Evolutionary conservation across 2,329 filamentous ascomycete genomes (phyloP), one percentile per base, ranked within the genome.

Genomic region (Juglanconis oblonga): DNA sequence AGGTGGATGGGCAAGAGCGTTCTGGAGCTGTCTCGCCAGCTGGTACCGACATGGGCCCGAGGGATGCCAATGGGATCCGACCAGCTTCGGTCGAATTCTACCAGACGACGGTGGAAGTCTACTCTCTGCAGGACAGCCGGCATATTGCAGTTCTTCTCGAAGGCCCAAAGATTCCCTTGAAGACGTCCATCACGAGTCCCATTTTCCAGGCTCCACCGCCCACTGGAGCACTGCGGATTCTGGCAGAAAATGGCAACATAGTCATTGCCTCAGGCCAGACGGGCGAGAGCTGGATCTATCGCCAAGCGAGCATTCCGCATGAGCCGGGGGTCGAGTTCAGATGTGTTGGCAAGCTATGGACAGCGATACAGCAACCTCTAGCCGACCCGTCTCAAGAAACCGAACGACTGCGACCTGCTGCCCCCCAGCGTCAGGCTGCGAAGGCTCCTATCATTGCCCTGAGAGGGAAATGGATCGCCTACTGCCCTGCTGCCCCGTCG

Each of bases 311-410:
- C 9, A 70, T 74, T 57, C 69, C 73, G 1, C 74, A 76, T 51
- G 81, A 82, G 29, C 69, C 73, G 1, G 75, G 75, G 29, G 65
- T 76, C 49, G 70, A 73, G 14, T 88, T 82, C 71, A 78, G 74
- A 42, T 97, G 92, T 68, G 80, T 95, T 58, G 93, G 89, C 24
- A 99, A 99, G 75, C 77, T 96, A 17, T 99, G 95, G 95, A 97
- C 95, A 0, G 88, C 87, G 49, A 79, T 97, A 33, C 91, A 95
- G 69, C 83, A 86, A 65, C 73, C 77, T 17, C 79, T 80, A 61
- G 77, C 77, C 31, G 79, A 83, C 35, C 71, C 76, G 32, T 66
- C 75, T 1, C 77, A 81, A 60, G 82, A 85, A 62, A 66, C 71
- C 14, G 79, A 81, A 62, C 74, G 76, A 59, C 72, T 72, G 42